Conservation (phyloP, 768 basidiomycete genomes). For the Cantharellus anzutake region DNA sequence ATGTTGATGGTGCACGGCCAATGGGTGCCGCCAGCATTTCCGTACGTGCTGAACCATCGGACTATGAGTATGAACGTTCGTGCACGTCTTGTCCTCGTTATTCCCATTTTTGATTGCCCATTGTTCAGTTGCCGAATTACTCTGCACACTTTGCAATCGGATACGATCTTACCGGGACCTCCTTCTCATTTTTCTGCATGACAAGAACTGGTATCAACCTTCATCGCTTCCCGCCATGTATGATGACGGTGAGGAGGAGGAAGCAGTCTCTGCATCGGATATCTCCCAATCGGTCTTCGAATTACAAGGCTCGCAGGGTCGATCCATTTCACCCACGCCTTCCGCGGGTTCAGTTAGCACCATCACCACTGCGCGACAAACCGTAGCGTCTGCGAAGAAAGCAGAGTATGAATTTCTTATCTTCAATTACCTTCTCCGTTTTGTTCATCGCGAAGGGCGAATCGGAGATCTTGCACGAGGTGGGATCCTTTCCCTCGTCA, state of each 20-base stretch:
- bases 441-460: constrained; percentile 82
- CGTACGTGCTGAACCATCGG: constrained; percentile 52
- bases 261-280: constrained; percentile 8
- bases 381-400: constrained; percentile 28
- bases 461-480: constrained; percentile 89
- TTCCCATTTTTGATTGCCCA: neutral
- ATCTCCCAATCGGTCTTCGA: neutral
- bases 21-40: constrained; percentile 74
- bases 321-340: constrained; percentile 35
- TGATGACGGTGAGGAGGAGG: constrained; percentile 41
- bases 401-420: constrained; percentile 89
- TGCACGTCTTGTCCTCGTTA: constrained; percentile 5
- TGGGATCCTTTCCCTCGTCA: constrained; percentile 85
- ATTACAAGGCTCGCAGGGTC: no score
- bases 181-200: constrained; percentile 94
- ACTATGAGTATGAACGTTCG: constrained; percentile 77
- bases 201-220: constrained; percentile 71
- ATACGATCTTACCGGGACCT: constrained; percentile 79
- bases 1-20: constrained; percentile 53
- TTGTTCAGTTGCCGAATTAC: constrained; percentile 66
- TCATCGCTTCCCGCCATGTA: constrained; percentile 40
- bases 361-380: constrained; percentile 25
- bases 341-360: constrained; percentile 29
- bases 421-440: constrained; percentile 89
- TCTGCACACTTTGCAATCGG: constrained; percentile 82